These are phyloP conservation scores for Beta lomatogona DNA, from an alignment of 179 eudicot genomes.

Conservation along the genomic window DNA sequence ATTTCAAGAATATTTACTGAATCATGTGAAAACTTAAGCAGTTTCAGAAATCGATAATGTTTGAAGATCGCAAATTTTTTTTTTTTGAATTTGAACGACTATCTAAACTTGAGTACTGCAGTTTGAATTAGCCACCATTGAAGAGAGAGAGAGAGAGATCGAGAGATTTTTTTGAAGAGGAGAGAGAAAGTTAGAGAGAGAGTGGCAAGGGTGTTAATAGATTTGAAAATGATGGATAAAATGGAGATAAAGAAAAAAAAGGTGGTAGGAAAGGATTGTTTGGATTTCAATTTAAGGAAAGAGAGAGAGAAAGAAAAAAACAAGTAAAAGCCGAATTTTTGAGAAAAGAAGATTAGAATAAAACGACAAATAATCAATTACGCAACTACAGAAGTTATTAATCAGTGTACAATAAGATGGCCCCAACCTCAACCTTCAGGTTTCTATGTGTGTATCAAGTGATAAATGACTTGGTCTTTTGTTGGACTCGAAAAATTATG, in stretches of 20 bases:
- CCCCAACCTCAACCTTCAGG: not conserved
- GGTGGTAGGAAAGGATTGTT: constrained; percentile 30
- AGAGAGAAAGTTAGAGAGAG: constrained; percentile 20
- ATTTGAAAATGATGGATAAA: constrained; percentile 25
- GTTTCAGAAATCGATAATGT: not conserved
- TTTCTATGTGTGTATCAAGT: not conserved
- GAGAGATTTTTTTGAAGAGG: constrained; percentile 7
- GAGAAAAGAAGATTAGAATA: constrained; percentile 2
- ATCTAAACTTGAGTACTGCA: not conserved
- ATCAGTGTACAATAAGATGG: not conserved
- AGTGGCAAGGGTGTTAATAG: constrained; percentile 37
- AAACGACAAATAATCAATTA: not conserved
- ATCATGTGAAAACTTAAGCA: not conserved
- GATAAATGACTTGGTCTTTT: not conserved
- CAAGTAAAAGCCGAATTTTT: not conserved
- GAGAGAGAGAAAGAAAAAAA: constrained; percentile 24
- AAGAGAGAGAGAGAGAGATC: constrained; percentile 32
- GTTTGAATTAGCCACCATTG: constrained; percentile 33
- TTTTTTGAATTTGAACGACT: no score
- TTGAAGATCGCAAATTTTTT: not conserved
- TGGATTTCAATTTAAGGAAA: constrained; percentile 37
- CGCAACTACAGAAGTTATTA: not conserved
- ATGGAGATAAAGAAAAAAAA: constrained; percentile 17
- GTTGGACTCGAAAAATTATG: not conserved
- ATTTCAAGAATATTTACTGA: not conserved